Percentiles rank a stretch among this genome's conserved stretches.
phyloP scores from a whole-genome alignment of 2,329 filamentous ascomycete genomes.

The Rutstroemia sp. region DNA sequence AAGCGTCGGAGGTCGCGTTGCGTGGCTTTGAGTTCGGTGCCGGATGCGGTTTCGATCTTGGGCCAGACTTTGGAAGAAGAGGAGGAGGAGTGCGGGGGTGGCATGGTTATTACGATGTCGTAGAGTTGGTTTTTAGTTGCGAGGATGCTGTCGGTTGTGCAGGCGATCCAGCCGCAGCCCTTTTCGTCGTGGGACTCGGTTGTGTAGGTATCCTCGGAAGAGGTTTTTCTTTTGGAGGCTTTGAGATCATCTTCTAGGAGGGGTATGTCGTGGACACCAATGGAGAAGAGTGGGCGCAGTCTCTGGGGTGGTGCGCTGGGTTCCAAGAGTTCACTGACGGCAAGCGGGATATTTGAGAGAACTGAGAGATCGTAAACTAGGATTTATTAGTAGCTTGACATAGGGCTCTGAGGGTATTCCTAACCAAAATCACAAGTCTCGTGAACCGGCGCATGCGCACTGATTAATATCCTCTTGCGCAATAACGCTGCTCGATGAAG shows the following conservation, averaged over 20 bases:
- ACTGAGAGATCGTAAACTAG: slow-evolving; percentile 94
- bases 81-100: slow-evolving; percentile 51
- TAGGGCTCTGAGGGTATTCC: slow-evolving; percentile 10
- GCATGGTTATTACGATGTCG: slow-evolving; percentile 82
- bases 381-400: slow-evolving; percentile 6
- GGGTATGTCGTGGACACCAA: slow-evolving; percentile 89
- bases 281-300: slow-evolving; percentile 78
- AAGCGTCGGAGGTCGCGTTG: slow-evolving; percentile 85
- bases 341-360: slow-evolving; percentile 76
- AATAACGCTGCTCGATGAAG: slow-evolving; percentile 81
- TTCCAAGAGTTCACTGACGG: slow-evolving; percentile 63
- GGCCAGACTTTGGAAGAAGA: slow-evolving; percentile 65
- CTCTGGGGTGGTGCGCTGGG: slow-evolving; percentile 53
- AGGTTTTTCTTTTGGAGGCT: slow-evolving; percentile 32
- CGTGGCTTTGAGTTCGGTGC: slow-evolving; percentile 68
- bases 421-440: slow-evolving; percentile 82
- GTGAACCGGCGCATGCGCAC: slow-evolving; percentile 79
- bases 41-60: slow-evolving; percentile 56
- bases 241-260: slow-evolving; percentile 59
- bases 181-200: slow-evolving; percentile 36
- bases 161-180: slow-evolving; percentile 77
- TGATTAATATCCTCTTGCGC: slow-evolving; percentile 80
- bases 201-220: slow-evolving; percentile 25
- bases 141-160: slow-evolving; percentile 91
- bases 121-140: slow-evolving; percentile 80